Evolutionary conservation across 306 rosid genomes (phyloP).

Genomic region (Arachis hypogaea): DNA sequence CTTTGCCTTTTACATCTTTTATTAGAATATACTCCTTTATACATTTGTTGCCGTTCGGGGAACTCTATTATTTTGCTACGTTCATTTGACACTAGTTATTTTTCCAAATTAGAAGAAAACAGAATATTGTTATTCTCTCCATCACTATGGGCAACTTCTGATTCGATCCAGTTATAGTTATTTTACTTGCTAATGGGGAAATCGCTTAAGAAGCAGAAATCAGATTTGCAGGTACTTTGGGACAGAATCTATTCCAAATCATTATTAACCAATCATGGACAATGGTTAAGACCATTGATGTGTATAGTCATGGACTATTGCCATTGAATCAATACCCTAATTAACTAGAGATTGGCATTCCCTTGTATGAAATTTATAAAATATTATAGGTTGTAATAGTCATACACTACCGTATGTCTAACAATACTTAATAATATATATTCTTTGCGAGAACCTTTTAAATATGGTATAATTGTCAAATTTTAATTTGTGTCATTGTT

Average conservation of each 20-base stretch:
- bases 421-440: too few relatives aligned
- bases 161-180: background rate
- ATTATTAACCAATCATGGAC: background rate
- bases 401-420: too few relatives aligned
- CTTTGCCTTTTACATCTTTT: background rate
- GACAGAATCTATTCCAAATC: slow-evolving; percentile 1
- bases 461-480: too few relatives aligned
- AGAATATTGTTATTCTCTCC: background rate
- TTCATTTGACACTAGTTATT: background rate
- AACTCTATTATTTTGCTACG: background rate
- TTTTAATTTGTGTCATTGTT: too few relatives aligned
- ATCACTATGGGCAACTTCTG: background rate
- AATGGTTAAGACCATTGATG: background rate
- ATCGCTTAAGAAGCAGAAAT: background rate
- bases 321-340: background rate
- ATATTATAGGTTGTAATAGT: too few relatives aligned
- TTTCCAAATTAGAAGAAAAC: background rate
- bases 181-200: background rate
- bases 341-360: background rate
- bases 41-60: background rate
- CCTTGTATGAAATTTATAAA: background rate
- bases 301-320: background rate
- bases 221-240: background rate
- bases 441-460: too few relatives aligned
- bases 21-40: background rate